A percentile compares a stretch with the other conserved stretches of the same genome.
Conservation (phyloP, 495 filamentous ascomycete genomes). For the Xylaria cubensis region DNA sequence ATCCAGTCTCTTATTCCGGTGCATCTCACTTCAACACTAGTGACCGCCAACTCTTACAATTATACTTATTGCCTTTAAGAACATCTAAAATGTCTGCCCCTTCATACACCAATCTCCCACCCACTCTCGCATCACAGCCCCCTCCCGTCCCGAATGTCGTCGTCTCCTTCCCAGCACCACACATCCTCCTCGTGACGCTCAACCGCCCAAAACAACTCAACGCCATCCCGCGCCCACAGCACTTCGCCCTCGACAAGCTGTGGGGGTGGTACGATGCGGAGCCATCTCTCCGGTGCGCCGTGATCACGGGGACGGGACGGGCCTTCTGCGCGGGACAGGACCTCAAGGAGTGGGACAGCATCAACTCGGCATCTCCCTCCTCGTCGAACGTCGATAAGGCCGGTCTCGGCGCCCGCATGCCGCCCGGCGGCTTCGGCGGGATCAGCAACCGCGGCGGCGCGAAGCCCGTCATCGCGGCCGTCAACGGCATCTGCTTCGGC, state of each 20-base stretch:
- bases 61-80: background rate
- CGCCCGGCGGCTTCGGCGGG: slow-evolving; percentile 55
- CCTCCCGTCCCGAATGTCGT: slow-evolving; percentile 48
- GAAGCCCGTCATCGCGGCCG: slow-evolving; percentile 75
- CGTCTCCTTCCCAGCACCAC: slow-evolving; percentile 61
- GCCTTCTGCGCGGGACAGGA: slow-evolving; percentile 68
- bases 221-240: slow-evolving; percentile 57
- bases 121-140: slow-evolving; percentile 36
- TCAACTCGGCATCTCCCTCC: background rate
- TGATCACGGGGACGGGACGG: slow-evolving; percentile 60
- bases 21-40: background rate
- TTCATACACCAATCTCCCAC: slow-evolving; percentile 26
- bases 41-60: background rate
- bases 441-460: slow-evolving; percentile 60
- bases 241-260: slow-evolving; percentile 58
- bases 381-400: background rate
- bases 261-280: slow-evolving; percentile 66
- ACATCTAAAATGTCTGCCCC: slow-evolving; percentile 27
- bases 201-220: slow-evolving; percentile 66
- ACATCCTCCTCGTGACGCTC: slow-evolving; percentile 67
- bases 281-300: slow-evolving; percentile 60
- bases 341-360: slow-evolving; percentile 51
- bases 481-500: slow-evolving; percentile 77
- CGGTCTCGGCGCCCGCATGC: slow-evolving; percentile 23
- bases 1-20: background rate